Evolutionary conservation across 2,329 filamentous ascomycete species (phyloP), one percentile per base, ranked within the genome.

Genomic region (Fusarium denticulatum): DNA sequence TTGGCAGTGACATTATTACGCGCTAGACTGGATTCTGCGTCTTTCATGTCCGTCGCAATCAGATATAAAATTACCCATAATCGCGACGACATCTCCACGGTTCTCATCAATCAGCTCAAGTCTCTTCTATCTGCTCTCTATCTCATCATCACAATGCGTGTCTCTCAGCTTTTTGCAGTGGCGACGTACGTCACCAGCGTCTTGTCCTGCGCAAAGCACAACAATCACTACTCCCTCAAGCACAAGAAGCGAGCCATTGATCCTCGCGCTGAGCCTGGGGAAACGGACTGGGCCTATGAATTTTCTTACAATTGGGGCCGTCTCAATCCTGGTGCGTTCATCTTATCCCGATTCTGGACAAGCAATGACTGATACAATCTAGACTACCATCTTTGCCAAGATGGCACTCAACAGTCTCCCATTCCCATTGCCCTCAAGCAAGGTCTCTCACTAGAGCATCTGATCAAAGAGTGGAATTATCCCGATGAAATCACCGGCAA

Each of bases 301-400:
- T 62, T 62, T 0, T 74, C 73, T 1, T 75, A 67, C 40, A 61
- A 75, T 24, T 76, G 73, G 73, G 73, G 73, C 5, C 71, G 71
- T 3, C 37, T 76, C 30, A 68, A 62, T 0, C 71, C 73, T 30
- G 61, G 73, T 76, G 15, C 1, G 34, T 8, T 14, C 4, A 18
- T 8, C 9, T 20, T 9, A 13, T 37, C 5, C 6, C 7, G 3
- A 16, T 7, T 22, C 5, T 6, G 6, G 1, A 1, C 13, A 6
- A 6, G 18, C 2, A 9, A 3, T 28, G 13, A 30, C 40, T 64
- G 7, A 61, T 22, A 15, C 24, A 8, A 2, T 9, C 1, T 24
- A 76, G 73, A 66, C 1, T 75, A 75, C 8, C 49, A 67, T 45
- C 55, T 75, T 1, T 75, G 73, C 42, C 73, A 76, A 10, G 75